phyloP scores from a whole-genome alignment of 768 basidiomycete species.

The Phylloporus rhodoxanthus region DNA sequence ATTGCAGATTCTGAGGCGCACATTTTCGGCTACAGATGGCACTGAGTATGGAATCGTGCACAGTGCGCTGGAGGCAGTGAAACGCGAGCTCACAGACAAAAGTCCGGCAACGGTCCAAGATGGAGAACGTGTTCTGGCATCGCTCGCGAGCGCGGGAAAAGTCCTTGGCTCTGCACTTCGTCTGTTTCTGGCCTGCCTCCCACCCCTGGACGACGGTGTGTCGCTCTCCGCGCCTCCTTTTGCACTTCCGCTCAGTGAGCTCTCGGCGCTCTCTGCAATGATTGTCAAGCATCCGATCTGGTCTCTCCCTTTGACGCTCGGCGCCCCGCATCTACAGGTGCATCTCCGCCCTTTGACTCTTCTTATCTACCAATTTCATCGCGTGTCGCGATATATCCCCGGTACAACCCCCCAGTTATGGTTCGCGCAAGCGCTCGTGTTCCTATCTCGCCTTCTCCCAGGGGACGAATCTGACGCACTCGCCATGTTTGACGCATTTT shows the following conservation, averaged over 20 bases:
- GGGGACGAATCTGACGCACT: conserved; percentile 67
- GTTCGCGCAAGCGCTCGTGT: conserved; percentile 59
- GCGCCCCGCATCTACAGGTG: conserved; percentile 4
- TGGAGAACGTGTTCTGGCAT: conserved; percentile 14
- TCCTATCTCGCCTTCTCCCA: conserved; percentile 51
- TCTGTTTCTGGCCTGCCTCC: conserved; percentile 59
- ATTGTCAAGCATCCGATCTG: conserved; percentile 51
- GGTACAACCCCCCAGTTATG: conserved; percentile 52
- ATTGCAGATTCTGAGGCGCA: conserved; percentile 31
- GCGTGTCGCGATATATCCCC: conserved; percentile 53
- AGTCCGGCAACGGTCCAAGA: not conserved
- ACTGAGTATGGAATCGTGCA: conserved; percentile 34
- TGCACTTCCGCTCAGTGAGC: conserved; percentile 48
- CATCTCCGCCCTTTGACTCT: conserved; percentile 46
- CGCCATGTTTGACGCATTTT: conserved; percentile 30
- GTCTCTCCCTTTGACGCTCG: conserved; percentile 23
- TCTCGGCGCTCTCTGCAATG: conserved; percentile 48
- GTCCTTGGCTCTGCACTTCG: conserved; percentile 47
- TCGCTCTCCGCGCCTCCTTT: conserved; percentile 50
- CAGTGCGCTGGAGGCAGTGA: conserved; percentile 33
- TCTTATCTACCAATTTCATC: conserved; percentile 50
- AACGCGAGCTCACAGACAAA: conserved; percentile 18
- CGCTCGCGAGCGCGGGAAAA: conserved; percentile 32
- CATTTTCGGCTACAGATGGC: conserved; percentile 35
- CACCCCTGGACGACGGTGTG: conserved; percentile 36